Conservation (phyloP, 495 filamentous ascomycete genomes). For the Penicillium soppii region DNA sequence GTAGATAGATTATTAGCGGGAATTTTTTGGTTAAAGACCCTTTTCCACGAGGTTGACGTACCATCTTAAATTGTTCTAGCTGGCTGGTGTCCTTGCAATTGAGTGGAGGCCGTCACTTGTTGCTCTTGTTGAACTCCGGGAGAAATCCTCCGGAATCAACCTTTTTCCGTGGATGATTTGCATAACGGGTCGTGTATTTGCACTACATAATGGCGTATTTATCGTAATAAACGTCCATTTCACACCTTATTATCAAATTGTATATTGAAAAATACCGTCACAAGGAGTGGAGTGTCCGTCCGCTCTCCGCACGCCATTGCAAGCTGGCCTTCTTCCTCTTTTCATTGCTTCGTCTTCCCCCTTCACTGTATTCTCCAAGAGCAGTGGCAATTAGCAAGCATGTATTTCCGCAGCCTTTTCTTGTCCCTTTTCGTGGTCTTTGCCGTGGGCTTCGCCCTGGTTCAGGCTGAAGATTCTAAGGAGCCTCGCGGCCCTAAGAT, state of each 20-base stretch:
- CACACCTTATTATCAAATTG: neutral
- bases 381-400: constrained; percentile 39
- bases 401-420: constrained; percentile 49
- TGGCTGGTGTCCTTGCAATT: constrained; percentile 10
- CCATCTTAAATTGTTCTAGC: constrained; percentile 31
- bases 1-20: neutral
- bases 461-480: constrained; percentile 69
- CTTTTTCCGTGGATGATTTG: constrained; percentile 31
- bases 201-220: constrained; percentile 1
- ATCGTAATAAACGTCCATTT: neutral
- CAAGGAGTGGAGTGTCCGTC: neutral
- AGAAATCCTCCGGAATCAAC: constrained; percentile 37
- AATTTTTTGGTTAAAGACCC: neutral
- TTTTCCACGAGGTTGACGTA: constrained; percentile 5
- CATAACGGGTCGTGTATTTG: neutral
- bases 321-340: constrained; percentile 40
- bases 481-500: constrained; percentile 93
- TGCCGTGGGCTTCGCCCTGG: constrained; percentile 58
- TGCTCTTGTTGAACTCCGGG: constrained; percentile 20
- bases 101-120: constrained; percentile 6
- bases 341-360: constrained; percentile 10
- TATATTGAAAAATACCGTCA: constrained; percentile 8
- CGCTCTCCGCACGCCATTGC: constrained; percentile 36
- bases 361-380: constrained; percentile 7
- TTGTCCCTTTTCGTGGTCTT: constrained; percentile 74